Evolutionary conservation across 202 grass and related monocot species (phyloP), one percentile per base, ranked within the genome.

Genomic region (Schoenoplectus triqueter): DNA sequence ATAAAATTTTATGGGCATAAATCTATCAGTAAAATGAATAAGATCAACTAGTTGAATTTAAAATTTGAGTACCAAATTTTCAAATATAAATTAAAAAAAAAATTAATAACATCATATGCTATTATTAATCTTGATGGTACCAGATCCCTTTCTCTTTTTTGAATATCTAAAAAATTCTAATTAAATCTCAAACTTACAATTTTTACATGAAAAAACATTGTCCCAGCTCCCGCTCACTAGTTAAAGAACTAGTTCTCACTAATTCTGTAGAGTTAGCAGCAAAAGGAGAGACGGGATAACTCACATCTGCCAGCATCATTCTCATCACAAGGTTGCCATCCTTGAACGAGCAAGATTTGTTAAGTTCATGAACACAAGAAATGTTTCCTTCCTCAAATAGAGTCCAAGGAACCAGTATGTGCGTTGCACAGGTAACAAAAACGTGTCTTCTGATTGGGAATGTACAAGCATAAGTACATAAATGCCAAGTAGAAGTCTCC

Each of bases 301-400:
- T 39, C 49, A 55, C 31, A 31, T 22, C 10, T 55, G 19, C 7
- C 48, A 13, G 54, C 70, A 74, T 74, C 18, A 72, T 49, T 49
- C 15, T 72, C n/a, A 72, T 72, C 69, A 72, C 69, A 74, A 74
- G 46, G 47, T 51, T 74, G 19, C 48, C 70, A 74, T 22, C 48
- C 17, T 75, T 75, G 18, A 75, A 54, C 48, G 54, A 22, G 48
- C 71, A 75, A 75, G 8, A 75, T 54, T 2, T 11, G 19, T 20
- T 51, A 1, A 22, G 20, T 54, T 75, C 3, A 21, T 31, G 3
- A 54, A 75, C 48, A 22, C 71, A 51, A 54, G 10, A 54, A 54
- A 22, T 5, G 17, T 20, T 74, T 74, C 18, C n/a, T 22, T 31
- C 54, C 20, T 51, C n/a, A 22, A 52, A 22, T 15, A 69, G 67